These are phyloP conservation scores for Russula lepida DNA, from an alignment of 768 basidiomycete species.

Conservation along the genomic window DNA sequence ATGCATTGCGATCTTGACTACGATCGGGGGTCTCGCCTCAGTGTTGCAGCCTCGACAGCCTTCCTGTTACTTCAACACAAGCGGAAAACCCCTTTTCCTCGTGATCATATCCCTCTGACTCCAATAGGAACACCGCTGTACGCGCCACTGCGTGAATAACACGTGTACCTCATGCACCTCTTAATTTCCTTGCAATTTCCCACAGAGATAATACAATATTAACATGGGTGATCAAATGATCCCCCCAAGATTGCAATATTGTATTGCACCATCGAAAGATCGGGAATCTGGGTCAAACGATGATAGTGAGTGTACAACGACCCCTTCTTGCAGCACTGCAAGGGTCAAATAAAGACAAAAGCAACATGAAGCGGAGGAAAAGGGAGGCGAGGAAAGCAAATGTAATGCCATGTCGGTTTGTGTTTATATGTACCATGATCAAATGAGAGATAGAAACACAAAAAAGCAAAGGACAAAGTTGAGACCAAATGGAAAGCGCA, in stretches of 20 bases:
- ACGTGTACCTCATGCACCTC: not conserved
- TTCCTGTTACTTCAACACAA: not conserved
- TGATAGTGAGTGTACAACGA: constrained; percentile 13
- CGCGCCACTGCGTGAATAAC: not conserved
- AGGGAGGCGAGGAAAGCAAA: constrained; percentile 16
- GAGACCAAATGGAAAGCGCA: constrained; percentile 6
- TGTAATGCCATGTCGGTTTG: constrained; percentile 23
- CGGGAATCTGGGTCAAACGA: not conserved
- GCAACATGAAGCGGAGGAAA: constrained; percentile 20
- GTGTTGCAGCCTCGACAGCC: no score
- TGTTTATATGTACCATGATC: constrained; percentile 15
- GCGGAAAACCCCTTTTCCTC: not conserved
- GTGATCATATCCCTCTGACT: no score
- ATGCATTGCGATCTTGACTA: no score
- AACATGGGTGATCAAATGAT: constrained; percentile 7
- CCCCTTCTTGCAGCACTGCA: constrained; percentile 4
- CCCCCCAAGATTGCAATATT: constrained; percentile 11
- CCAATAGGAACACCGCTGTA: not conserved
- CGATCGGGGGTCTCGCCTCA: no score
- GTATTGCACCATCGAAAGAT: constrained; percentile 9
- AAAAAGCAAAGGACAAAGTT: not conserved
- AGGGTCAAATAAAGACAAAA: constrained; percentile 21
- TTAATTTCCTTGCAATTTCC: no score
- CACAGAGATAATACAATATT: constrained; percentile 12
- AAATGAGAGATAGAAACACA: not conserved